Percentiles rank a stretch among this genome's conserved stretches.
These are phyloP conservation scores for Yamadazyma tumulicola DNA, from an alignment of 805 yeast species.

Conservation along the genomic window DNA sequence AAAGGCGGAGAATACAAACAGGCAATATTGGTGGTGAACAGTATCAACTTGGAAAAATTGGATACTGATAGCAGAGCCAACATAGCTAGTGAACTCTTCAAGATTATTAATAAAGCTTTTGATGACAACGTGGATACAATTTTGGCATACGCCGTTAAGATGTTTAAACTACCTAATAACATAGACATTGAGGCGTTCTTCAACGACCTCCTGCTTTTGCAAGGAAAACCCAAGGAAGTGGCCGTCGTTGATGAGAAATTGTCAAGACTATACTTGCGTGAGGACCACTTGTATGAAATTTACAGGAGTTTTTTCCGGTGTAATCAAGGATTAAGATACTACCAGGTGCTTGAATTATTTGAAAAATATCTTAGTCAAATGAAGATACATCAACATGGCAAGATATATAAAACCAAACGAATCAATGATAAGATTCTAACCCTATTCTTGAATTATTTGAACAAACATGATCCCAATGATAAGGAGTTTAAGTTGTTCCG, in stretches of 20 bases:
- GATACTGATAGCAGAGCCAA: conserved; percentile 14
- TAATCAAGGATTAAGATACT: conserved; percentile 9
- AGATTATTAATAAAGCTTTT: conserved; percentile 27
- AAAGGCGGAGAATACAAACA: conserved; percentile 27
- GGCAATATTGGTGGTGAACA: conserved; percentile 32
- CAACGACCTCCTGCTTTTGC: conserved; percentile 19
- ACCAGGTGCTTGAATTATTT: conserved; percentile 18
- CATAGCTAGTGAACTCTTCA: conserved; percentile 29
- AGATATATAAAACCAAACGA: conserved; percentile 1
- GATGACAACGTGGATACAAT: conserved; percentile 30
- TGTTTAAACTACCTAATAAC: conserved; percentile 16
- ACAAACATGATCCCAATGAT: conserved; percentile 19
- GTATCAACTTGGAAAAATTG: conserved; percentile 21
- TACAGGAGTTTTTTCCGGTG: conserved; percentile 21
- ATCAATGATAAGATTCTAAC: conserved; percentile 10
- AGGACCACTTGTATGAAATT: conserved; percentile 12
- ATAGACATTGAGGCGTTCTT: conserved; percentile 18
- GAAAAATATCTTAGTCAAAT: conserved; percentile 15
- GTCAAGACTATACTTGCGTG: conserved; percentile 6
- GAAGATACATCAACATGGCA: neutral
- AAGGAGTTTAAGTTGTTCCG: conserved; percentile 15
- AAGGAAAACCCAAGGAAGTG: conserved; percentile 16
- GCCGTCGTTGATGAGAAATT: conserved; percentile 26
- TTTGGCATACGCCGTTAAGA: conserved; percentile 32
- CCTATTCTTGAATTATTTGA: conserved; percentile 22